A percentile compares a stretch with the other conserved stretches of the same genome.
Evolutionary conservation across 257 asterid species (phyloP).

Genomic region (Forsythia suspensa): DNA sequence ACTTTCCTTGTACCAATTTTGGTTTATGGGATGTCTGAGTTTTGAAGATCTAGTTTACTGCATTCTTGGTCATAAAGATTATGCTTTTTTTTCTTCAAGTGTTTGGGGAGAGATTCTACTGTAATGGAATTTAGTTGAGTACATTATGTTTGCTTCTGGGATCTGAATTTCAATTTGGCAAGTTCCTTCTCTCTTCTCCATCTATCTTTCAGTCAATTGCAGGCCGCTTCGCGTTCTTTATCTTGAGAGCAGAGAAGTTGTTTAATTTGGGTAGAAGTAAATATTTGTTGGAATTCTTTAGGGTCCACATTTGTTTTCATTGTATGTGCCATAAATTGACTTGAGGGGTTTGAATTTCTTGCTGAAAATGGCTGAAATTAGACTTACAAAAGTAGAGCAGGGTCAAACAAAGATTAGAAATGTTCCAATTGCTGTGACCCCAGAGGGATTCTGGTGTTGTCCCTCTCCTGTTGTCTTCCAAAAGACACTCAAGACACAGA

Average conservation of each 20-base stretch:
- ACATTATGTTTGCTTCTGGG: slow-evolving; percentile 3
- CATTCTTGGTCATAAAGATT: slow-evolving; percentile 12
- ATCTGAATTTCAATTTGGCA: background rate
- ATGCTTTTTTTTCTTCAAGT: background rate
- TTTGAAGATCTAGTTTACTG: background rate
- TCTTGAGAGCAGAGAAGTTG: background rate
- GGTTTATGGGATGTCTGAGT: background rate
- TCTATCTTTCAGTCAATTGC: background rate
- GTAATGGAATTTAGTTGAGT: background rate
- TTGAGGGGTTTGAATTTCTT: slow-evolving; percentile 23
- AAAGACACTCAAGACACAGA: slow-evolving; percentile 55
- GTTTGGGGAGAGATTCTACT: slow-evolving; percentile 3
- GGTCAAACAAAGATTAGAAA: slow-evolving; percentile 67
- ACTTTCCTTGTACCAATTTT: background rate
- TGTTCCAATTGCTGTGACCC: slow-evolving; percentile 96
- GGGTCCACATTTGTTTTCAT: slow-evolving; percentile 16
- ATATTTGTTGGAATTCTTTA: background rate
- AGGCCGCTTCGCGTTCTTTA: slow-evolving; percentile 5
- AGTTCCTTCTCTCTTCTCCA: slow-evolving; percentile 5
- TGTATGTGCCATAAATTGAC: slow-evolving; percentile 29
- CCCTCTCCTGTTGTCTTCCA: slow-evolving; percentile 91
- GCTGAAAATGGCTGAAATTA: slow-evolving; percentile 35
- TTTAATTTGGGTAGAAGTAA: background rate
- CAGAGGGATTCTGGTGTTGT: slow-evolving; percentile 99
- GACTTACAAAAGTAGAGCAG: slow-evolving; percentile 64